Percentiles rank a stretch among this genome's conserved stretches.
These are phyloP conservation scores for Fusarium torreyae DNA, from an alignment of 2,329 filamentous ascomycete species.

Conservation along the genomic window DNA sequence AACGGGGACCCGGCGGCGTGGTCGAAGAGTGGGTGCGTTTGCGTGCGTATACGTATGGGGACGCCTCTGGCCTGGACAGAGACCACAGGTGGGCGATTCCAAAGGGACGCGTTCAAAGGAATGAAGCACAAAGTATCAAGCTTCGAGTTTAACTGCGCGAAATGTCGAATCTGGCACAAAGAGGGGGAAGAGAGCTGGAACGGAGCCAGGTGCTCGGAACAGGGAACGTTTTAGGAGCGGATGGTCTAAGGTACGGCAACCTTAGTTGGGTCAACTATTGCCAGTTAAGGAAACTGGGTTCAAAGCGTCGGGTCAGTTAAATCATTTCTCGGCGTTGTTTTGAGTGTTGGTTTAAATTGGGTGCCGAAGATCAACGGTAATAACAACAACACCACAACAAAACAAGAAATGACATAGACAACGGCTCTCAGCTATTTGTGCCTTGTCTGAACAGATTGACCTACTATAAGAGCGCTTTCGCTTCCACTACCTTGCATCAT, in stretches of 20 bases:
- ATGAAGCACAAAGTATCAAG: slow-evolving; percentile 35
- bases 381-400: slow-evolving; percentile 14
- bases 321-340: slow-evolving; percentile 37
- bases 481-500: neutral
- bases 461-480: neutral
- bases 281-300: slow-evolving; percentile 45
- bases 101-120: slow-evolving; percentile 23
- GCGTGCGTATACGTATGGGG: neutral
- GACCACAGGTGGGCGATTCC: slow-evolving; percentile 5
- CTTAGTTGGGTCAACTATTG: slow-evolving; percentile 40
- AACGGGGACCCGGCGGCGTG: slow-evolving; percentile 23
- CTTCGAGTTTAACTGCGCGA: slow-evolving; percentile 34
- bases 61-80: slow-evolving; percentile 6
- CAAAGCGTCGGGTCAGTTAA: slow-evolving; percentile 39
- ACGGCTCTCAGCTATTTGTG: slow-evolving; percentile 2
- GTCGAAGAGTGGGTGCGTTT: slow-evolving; percentile 30
- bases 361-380: slow-evolving; percentile 30
- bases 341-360: slow-evolving; percentile 38
- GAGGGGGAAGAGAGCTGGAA: slow-evolving; percentile 41
- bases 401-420: slow-evolving; percentile 2
- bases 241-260: slow-evolving; percentile 31
- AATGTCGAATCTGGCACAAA: slow-evolving; percentile 37
- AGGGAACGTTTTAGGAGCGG: slow-evolving; percentile 39
- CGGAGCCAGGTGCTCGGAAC: slow-evolving; percentile 37
- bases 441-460: neutral